These are phyloP conservation scores for Mortierella claussenii DNA, from an alignment of 192 early-diverging fungal species.

Conservation along the genomic window DNA sequence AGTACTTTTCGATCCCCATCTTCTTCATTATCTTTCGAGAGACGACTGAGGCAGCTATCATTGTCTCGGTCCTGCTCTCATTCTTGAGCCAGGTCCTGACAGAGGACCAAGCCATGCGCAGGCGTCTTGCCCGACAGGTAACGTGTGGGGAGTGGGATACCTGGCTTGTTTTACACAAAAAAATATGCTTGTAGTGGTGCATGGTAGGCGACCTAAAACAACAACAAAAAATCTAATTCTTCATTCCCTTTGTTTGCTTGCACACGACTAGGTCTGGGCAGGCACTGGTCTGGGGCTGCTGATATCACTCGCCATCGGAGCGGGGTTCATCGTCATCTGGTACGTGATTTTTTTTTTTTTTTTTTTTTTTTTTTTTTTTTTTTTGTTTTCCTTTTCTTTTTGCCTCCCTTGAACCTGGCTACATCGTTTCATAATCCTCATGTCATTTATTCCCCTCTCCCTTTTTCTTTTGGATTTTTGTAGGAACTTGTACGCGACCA, in stretches of 20 bases:
- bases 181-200: background rate
- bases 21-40: constrained; percentile 87
- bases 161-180: background rate
- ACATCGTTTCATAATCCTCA: no score
- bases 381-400: background rate
- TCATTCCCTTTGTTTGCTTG: no score
- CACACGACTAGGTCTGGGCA: constrained; percentile 71
- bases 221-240: background rate
- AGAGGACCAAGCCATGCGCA: constrained; percentile 21
- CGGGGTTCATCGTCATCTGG: constrained; percentile 79
- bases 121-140: constrained; percentile 45
- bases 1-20: constrained; percentile 61
- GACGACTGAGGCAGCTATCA: constrained; percentile 87
- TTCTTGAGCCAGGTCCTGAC: constrained; percentile 59
- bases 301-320: constrained; percentile 76
- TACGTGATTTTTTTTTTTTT: constrained; percentile 53
- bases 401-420: no score
- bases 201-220: background rate
- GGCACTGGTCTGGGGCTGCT: constrained; percentile 74
- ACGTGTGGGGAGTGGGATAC: no score
- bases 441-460: background rate
- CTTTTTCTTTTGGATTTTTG: constrained; percentile 6
- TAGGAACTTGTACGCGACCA: constrained; percentile 44
- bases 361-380: constrained; percentile 1
- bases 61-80: constrained; percentile 86